These are phyloP conservation scores for Saccharomycopsis sp. DNA, from an alignment of 805 yeast species.

Conservation along the genomic window DNA sequence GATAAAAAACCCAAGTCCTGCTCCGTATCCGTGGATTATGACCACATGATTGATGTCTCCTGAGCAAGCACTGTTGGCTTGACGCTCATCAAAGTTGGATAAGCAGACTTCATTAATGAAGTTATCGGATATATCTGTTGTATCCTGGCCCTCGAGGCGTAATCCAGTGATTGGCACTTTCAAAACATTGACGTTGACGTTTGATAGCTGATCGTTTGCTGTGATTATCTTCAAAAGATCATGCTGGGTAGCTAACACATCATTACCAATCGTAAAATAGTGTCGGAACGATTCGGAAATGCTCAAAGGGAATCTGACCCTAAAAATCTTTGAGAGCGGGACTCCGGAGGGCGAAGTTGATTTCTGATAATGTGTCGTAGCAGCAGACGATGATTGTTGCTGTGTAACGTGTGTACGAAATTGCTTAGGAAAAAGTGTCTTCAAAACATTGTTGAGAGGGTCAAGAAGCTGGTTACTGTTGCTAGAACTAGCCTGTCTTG, in stretches of 20 bases:
- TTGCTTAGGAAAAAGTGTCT: neutral
- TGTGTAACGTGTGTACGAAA: neutral
- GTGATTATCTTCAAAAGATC: slow-evolving; percentile 30
- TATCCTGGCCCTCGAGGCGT: slow-evolving; percentile 41
- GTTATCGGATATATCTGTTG: slow-evolving; percentile 25
- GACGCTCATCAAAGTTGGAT: slow-evolving; percentile 36
- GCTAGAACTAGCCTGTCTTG: neutral
- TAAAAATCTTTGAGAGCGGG: slow-evolving; percentile 16
- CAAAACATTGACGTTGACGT: slow-evolving; percentile 30
- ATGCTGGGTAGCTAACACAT: slow-evolving; percentile 39
- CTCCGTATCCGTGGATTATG: slow-evolving; percentile 91
- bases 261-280: slow-evolving; percentile 33
- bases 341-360: slow-evolving; percentile 19
- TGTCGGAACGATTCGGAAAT: slow-evolving; percentile 47
- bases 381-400: neutral
- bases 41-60: slow-evolving; percentile 45
- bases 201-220: slow-evolving; percentile 22
- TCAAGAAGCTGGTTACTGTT: neutral
- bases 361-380: slow-evolving; percentile 6
- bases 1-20: slow-evolving; percentile 80
- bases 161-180: slow-evolving; percentile 35
- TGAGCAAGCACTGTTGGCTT: too few relatives aligned
- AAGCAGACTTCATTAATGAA: slow-evolving; percentile 75
- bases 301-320: slow-evolving; percentile 45
- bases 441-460: neutral